Percentiles rank a stretch among this genome's conserved stretches.
Evolutionary conservation across 163 green algal species (phyloP).

Genomic region (Scenedesmus sp.): DNA sequence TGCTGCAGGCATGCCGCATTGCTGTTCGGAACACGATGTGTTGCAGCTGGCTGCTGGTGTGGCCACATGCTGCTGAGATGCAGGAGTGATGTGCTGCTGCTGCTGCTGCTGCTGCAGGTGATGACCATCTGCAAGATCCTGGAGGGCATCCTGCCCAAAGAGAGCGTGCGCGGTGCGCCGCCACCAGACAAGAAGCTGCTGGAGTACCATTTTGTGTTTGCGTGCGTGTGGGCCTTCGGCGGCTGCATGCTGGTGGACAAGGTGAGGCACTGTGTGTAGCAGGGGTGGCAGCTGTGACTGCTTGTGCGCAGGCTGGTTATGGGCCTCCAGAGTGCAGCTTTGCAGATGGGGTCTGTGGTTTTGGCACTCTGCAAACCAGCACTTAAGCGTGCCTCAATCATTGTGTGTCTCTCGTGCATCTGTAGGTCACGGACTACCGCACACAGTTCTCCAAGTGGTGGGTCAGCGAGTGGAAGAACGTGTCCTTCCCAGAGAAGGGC

Average conservation of each 20-base stretch:
- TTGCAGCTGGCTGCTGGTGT: neutral
- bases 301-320: neutral
- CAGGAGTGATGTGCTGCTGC: neutral
- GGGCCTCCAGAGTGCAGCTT: too few relatives aligned
- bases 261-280: slow-evolving; percentile 50
- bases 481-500: slow-evolving; percentile 79
- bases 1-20: neutral
- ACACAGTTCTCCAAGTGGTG: slow-evolving; percentile 94
- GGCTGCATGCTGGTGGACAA: slow-evolving; percentile 92
- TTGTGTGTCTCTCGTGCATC: neutral
- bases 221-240: slow-evolving; percentile 96
- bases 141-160: slow-evolving; percentile 89
- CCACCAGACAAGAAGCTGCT: slow-evolving; percentile 90
- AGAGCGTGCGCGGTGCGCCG: slow-evolving; percentile 71
- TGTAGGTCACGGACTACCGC: slow-evolving; percentile 82
- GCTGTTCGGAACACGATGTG: neutral
- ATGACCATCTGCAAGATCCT: slow-evolving; percentile 95
- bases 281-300: neutral
- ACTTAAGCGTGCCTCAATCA: neutral
- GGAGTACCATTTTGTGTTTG: slow-evolving; percentile 95
- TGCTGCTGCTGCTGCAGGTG: slow-evolving; percentile 54
- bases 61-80: neutral
- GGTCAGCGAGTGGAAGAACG: slow-evolving; percentile 84
- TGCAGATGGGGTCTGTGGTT: too few relatives aligned
- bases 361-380: neutral